Conservation (phyloP, 257 asterid genomes). For the Coffea canephora region DNA sequence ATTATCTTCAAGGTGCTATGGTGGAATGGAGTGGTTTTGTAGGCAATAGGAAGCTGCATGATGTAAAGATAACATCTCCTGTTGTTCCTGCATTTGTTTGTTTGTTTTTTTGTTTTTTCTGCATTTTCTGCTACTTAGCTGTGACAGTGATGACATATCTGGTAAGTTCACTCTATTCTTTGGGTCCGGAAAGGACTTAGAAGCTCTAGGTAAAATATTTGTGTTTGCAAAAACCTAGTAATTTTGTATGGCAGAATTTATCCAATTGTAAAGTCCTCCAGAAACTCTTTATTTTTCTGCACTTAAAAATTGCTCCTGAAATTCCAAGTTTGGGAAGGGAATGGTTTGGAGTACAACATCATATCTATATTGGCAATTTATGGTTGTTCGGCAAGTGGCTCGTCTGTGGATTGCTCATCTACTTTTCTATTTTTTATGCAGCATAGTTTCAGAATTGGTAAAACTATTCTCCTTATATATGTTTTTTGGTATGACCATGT, state of each 20-base stretch:
- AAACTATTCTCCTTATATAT: not conserved
- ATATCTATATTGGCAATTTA: not conserved
- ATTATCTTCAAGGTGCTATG: not conserved
- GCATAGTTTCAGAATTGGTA: not conserved
- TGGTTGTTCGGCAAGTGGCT: not conserved
- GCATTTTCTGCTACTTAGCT: not conserved
- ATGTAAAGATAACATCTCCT: not conserved
- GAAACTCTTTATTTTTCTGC: not conserved
- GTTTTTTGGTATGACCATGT: not conserved
- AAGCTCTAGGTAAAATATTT: not conserved
- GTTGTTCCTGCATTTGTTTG: not conserved
- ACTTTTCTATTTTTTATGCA: not conserved
- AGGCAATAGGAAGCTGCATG: not conserved
- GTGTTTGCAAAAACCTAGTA: not conserved
- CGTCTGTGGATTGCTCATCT: not conserved
- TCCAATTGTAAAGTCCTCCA: not conserved
- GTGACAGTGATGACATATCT: not conserved
- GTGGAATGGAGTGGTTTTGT: not conserved
- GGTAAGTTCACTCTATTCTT: not conserved
- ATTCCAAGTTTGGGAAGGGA: not conserved
- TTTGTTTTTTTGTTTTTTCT: no score
- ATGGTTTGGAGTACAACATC: not conserved
- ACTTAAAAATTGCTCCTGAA: not conserved
- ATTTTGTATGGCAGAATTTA: not conserved
- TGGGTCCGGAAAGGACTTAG: not conserved